Percentiles rank a stretch among this genome's conserved stretches.
These are phyloP conservation scores for Solanum sparsipilum DNA, from an alignment of 257 asterid species.

Conservation along the genomic window DNA sequence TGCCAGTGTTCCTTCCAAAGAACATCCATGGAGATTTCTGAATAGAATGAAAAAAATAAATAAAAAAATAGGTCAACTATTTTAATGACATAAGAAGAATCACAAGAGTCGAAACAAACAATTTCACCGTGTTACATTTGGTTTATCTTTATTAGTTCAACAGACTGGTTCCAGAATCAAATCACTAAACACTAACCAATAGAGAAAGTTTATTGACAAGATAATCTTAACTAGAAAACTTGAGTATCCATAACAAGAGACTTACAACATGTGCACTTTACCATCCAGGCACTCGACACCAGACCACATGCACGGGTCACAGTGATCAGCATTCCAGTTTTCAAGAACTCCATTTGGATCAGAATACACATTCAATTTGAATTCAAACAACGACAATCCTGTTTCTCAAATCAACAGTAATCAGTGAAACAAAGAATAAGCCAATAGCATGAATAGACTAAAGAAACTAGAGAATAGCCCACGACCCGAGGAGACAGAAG, in stretches of 20 bases:
- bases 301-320: slow-evolving; percentile 71
- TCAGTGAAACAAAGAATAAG: neutral
- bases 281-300: slow-evolving; percentile 66
- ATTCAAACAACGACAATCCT: slow-evolving; percentile 63
- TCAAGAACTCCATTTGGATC: slow-evolving; percentile 62
- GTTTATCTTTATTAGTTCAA: neutral
- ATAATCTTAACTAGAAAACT: neutral
- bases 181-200: neutral
- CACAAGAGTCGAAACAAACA: neutral
- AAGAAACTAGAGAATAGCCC: neutral
- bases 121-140: neutral
- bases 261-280: slow-evolving; percentile 66
- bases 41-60: neutral
- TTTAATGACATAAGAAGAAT: neutral
- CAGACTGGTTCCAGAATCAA: neutral
- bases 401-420: slow-evolving; percentile 5
- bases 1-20: slow-evolving; percentile 56
- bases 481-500: neutral
- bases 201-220: neutral
- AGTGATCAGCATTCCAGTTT: slow-evolving; percentile 56
- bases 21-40: slow-evolving; percentile 67
- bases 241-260: neutral
- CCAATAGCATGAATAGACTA: neutral
- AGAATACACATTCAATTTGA: slow-evolving; percentile 40
- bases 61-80: neutral